Base-by-base conservation (phyloP, 2,329 filamentous ascomycete genomes). In the Chrysosporium queenslandicum region DNA sequence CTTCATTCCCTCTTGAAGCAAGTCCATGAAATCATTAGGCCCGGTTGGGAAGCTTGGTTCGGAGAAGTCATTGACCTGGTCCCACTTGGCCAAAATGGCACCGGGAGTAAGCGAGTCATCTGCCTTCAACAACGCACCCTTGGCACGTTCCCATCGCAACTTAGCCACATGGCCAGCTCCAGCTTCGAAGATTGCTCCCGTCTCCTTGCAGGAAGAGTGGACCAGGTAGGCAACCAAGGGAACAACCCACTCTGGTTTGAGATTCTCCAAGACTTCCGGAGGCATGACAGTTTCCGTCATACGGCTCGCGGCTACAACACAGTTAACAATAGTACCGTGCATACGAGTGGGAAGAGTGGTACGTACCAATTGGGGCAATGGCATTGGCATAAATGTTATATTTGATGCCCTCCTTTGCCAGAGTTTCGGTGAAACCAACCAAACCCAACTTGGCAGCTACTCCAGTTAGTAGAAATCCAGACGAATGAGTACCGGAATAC, bases 311-410 rank as follows among this genome's bases (percentile, higher is more conserved):
- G 91, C 91, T 81, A 55, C 50, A 47, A 1, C 40, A 29, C 49
- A 45, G 46, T 58, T 45, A 59, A 53, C 16, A 46, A 30, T 9
- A 39, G 55, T 30, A 45, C 20, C 25, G 27, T 37, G 29, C 25
- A 37, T 21, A 11, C 7, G 14, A 25, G 2, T 9, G 7, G 5
- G 20, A 8, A 12, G 23, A 6, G 6, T 23, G 40, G 34, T 18
- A 59, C 68, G 50, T 66, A 71, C 69, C 69, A 65, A 96, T 90
- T 50, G 92, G 92, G 16, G 92, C 89, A 73, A 98, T 94, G 63
- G 87, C 87, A 71, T 98, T 98, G 76, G 78, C 82, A 63, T 95
- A 74, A 61, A 98, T 97, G 78, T 97, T 97, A 77, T 98, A 98
- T 74, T 97, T 97, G 67, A 81, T 77, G 60, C 92, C 92, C 76